Conservation (phyloP, 148 eudicot species). For the Nyssa sinensis region DNA sequence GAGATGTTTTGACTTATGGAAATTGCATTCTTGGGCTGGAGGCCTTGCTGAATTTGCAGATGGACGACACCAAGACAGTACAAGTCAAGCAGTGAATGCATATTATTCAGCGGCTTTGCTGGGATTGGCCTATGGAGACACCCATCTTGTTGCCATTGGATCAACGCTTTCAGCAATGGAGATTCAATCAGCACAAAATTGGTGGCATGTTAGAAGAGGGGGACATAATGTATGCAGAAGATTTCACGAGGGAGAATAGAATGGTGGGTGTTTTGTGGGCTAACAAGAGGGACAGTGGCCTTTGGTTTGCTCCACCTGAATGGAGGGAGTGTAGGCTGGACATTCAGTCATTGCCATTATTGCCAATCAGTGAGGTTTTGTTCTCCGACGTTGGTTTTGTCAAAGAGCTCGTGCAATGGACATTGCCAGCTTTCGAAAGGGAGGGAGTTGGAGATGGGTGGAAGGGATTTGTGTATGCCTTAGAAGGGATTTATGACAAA, state of each 20-base stretch:
- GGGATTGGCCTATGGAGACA: too few relatives aligned
- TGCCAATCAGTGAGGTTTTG: slow-evolving; percentile 55
- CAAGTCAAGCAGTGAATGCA: slow-evolving; percentile 66
- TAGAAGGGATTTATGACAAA: too few relatives aligned
- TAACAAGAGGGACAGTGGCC: slow-evolving; percentile 71
- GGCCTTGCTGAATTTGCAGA: slow-evolving; percentile 84
- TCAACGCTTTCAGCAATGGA: slow-evolving; percentile 55
- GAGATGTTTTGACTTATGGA: too few relatives aligned
- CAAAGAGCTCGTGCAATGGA: too few relatives aligned
- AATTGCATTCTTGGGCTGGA: slow-evolving; percentile 95
- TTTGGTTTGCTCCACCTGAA: slow-evolving; percentile 87
- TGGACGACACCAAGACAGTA: slow-evolving; percentile 73
- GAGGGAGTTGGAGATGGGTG: too few relatives aligned
- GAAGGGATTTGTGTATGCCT: too few relatives aligned
- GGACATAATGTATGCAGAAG: slow-evolving; percentile 45
- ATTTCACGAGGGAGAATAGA: slow-evolving; percentile 53
- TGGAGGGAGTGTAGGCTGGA: too few relatives aligned
- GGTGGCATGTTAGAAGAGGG: slow-evolving; percentile 57
- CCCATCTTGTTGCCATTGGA: slow-evolving; percentile 46
- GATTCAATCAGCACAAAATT: slow-evolving; percentile 52
- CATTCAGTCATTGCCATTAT: slow-evolving; percentile 70
- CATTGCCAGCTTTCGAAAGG: slow-evolving; percentile 50
- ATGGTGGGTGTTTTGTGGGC: slow-evolving; percentile 76
- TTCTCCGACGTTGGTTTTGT: slow-evolving; percentile 49
- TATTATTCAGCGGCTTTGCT: too few relatives aligned